phyloP scores from a whole-genome alignment of 495 filamentous ascomycete species.

The Trichocladium uniseriatum region DNA sequence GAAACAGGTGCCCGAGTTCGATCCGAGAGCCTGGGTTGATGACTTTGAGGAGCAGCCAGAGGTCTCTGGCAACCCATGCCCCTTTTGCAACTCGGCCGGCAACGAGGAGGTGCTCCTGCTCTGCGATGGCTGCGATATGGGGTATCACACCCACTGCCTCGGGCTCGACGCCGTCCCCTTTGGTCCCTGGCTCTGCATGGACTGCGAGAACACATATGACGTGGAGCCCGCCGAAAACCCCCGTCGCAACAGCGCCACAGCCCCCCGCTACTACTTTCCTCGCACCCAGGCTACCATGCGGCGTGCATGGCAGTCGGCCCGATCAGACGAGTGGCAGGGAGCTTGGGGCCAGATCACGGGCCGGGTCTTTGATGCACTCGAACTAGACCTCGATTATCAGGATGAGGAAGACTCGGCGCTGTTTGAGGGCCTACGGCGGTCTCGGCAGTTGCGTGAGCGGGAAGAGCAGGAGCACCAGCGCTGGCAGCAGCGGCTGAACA shows the following conservation, averaged over 20 bases:
- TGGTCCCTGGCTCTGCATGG: slow-evolving; percentile 77
- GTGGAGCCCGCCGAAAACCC: slow-evolving; percentile 6
- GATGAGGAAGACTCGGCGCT: slow-evolving; percentile 56
- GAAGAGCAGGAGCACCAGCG: slow-evolving; percentile 57
- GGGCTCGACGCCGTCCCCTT: slow-evolving; percentile 64
- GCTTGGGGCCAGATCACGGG: slow-evolving; percentile 46
- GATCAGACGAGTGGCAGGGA: slow-evolving; percentile 45
- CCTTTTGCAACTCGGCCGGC: slow-evolving; percentile 66
- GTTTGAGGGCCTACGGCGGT: slow-evolving; percentile 38
- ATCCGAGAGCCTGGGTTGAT: slow-evolving; percentile 67
- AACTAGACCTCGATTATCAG: slow-evolving; percentile 81
- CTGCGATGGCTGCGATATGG: slow-evolving; percentile 78
- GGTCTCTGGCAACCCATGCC: slow-evolving; percentile 56
- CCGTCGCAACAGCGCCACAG: not conserved
- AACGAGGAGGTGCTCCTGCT: slow-evolving; percentile 72
- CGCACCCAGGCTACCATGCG: slow-evolving; percentile 43
- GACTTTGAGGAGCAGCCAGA: slow-evolving; percentile 62
- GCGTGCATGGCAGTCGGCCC: slow-evolving; percentile 36
- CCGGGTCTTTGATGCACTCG: slow-evolving; percentile 45
- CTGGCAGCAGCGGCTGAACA: slow-evolving; percentile 72
- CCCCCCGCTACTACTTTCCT: slow-evolving; percentile 29
- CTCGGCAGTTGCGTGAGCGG: slow-evolving; percentile 50
- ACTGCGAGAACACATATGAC: slow-evolving; percentile 49
- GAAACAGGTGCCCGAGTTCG: slow-evolving; percentile 80
- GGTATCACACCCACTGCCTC: slow-evolving; percentile 79